Evolutionary conservation across 2,329 filamentous ascomycete genomes (phyloP).

Genomic region (Fonsecaea multimorphosa): DNA sequence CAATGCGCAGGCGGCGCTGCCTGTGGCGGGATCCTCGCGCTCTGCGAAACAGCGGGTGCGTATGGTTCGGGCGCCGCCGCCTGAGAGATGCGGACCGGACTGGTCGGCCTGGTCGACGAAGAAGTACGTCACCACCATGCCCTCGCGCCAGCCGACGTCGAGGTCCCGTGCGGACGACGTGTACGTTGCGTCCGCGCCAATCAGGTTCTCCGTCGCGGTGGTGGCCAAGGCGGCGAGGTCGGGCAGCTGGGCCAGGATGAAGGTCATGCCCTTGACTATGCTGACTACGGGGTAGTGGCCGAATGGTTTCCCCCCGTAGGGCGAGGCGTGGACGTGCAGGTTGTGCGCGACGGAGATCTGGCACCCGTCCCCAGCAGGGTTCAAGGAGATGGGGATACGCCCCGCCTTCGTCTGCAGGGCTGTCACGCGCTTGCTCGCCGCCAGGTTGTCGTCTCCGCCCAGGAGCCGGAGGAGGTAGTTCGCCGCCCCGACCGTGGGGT

Average conservation of each 20-base stretch:
- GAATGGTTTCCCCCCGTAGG: slow-evolving; percentile 33
- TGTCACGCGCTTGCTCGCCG: slow-evolving; percentile 12
- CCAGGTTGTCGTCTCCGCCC: not conserved
- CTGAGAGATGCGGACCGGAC: not conserved
- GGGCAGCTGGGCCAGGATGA: slow-evolving; percentile 68
- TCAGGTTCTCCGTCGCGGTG: slow-evolving; percentile 39
- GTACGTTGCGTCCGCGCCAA: slow-evolving; percentile 40
- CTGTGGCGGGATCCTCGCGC: slow-evolving; percentile 66
- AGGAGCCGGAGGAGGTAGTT: slow-evolving; percentile 50
- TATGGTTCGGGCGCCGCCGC: slow-evolving; percentile 17
- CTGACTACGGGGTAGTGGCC: slow-evolving; percentile 42
- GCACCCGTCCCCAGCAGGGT: slow-evolving; percentile 33
- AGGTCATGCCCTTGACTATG: slow-evolving; percentile 55
- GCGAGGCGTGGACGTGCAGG: slow-evolving; percentile 44
- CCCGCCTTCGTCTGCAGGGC: slow-evolving; percentile 30
- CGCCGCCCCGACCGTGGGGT: slow-evolving; percentile 64
- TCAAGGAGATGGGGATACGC: slow-evolving; percentile 19
- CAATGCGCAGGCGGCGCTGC: slow-evolving; percentile 66
- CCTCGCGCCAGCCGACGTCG: slow-evolving; percentile 45
- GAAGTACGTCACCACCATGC: slow-evolving; percentile 43
- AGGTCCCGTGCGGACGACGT: slow-evolving; percentile 35
- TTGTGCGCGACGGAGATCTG: slow-evolving; percentile 47
- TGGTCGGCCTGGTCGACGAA: slow-evolving; percentile 30
- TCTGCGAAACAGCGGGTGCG: slow-evolving; percentile 31
- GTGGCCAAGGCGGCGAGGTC: slow-evolving; percentile 65